These are phyloP conservation scores for Hymenotorrendiella dingleyae DNA, from an alignment of 2,329 filamentous ascomycete species.

Conservation along the genomic window DNA sequence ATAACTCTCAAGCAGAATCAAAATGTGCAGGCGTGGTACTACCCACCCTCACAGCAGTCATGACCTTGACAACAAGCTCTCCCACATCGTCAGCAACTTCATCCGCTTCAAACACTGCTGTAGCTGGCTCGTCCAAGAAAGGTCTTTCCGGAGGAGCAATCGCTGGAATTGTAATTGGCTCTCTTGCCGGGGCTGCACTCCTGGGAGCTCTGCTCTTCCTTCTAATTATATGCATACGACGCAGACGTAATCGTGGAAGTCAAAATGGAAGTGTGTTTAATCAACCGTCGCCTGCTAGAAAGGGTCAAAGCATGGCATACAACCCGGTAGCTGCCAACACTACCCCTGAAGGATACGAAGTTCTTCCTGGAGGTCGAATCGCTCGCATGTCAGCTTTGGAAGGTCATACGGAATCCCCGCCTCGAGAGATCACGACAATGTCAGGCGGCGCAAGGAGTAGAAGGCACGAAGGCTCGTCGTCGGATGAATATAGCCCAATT, in stretches of 20 bases:
- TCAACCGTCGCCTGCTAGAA: conserved; percentile 71
- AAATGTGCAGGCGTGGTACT: conserved; percentile 73
- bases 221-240: conserved; percentile 41
- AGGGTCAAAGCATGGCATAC: conserved; percentile 40
- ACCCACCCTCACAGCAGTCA: conserved; percentile 66
- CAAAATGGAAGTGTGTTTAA: conserved; percentile 76
- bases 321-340: conserved; percentile 32
- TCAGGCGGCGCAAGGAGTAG: conserved; percentile 34
- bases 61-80: conserved; percentile 52
- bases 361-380: conserved; percentile 81
- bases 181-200: conserved; percentile 63
- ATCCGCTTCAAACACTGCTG: conserved; percentile 13
- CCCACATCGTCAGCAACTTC: conserved; percentile 40
- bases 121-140: conserved; percentile 16
- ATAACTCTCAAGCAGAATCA: conserved; percentile 67
- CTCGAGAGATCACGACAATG: conserved; percentile 12
- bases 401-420: conserved; percentile 58
- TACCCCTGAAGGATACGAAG: conserved; percentile 53
- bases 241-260: conserved; percentile 49
- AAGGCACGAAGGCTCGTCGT: conserved; percentile 58
- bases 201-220: conserved; percentile 65
- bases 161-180: conserved; percentile 83
- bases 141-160: conserved; percentile 79
- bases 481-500: conserved; percentile 69
- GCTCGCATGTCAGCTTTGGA: conserved; percentile 94